Conservation (phyloP, 306 rosid genomes). For the Sesbania bispinosa region DNA sequence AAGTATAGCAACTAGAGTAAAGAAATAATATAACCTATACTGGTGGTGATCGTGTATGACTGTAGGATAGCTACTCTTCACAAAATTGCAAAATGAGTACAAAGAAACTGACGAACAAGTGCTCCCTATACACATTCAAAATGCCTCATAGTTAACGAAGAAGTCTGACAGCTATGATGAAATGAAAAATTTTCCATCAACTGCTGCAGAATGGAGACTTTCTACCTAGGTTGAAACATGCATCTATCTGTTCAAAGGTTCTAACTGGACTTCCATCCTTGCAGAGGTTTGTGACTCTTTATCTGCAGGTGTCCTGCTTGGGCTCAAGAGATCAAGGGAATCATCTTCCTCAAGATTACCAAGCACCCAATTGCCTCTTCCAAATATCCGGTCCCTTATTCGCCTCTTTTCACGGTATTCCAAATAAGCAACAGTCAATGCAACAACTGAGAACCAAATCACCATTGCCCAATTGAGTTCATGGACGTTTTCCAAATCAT, state of each 20-base stretch:
- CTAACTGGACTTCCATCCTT: conserved; percentile 88
- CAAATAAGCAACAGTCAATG: conserved; percentile 51
- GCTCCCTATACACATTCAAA: conserved; percentile 32
- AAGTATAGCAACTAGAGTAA: conserved; percentile 10
- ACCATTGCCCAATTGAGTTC: conserved; percentile 72
- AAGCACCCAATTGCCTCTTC: conserved; percentile 87
- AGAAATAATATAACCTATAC: conserved; percentile 29
- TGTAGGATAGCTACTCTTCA: conserved; percentile 30
- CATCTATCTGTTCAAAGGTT: conserved; percentile 69
- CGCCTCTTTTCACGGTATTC: conserved; percentile 53
- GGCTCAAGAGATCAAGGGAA: conserved; percentile 70
- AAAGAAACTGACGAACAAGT: not conserved
- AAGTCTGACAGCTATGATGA: conserved; percentile 26
- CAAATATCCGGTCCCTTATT: conserved; percentile 38
- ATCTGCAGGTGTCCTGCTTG: conserved; percentile 37
- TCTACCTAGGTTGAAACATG: not conserved
- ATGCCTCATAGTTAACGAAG: conserved; percentile 30
- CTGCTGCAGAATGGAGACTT: conserved; percentile 26
- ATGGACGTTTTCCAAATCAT: conserved; percentile 63
- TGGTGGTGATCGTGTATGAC: conserved; percentile 16
- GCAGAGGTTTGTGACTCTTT: conserved; percentile 46
- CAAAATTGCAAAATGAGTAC: conserved; percentile 28
- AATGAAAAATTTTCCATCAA: conserved; percentile 12
- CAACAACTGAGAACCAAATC: conserved; percentile 61
- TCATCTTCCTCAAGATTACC: conserved; percentile 80